Evolutionary conservation across 371 early-diverging fungal genomes (phyloP).

Genomic region (Rhizopus sp.): DNA sequence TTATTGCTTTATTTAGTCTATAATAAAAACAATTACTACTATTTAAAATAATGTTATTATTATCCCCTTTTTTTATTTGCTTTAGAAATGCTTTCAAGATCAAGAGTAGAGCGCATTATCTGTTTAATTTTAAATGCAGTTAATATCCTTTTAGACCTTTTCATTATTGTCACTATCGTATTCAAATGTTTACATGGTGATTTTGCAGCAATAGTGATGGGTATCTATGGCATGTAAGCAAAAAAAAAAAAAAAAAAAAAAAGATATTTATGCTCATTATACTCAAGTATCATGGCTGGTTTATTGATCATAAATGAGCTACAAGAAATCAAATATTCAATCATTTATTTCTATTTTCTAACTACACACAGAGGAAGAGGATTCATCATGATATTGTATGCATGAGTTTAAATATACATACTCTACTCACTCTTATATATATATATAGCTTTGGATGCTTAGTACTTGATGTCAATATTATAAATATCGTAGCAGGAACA

Average conservation of each 20-base stretch:
- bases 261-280: background rate
- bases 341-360: slow-evolving; percentile 35
- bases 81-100: slow-evolving; percentile 37
- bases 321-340: slow-evolving; percentile 25
- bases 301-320: slow-evolving; percentile 39
- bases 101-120: slow-evolving; percentile 44
- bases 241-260: background rate
- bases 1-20: background rate
- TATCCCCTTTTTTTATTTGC: slow-evolving; percentile 5
- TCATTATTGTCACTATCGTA: slow-evolving; percentile 35
- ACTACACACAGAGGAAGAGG: slow-evolving; percentile 42
- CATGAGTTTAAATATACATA: background rate
- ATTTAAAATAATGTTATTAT: background rate
- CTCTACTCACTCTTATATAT: background rate
- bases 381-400: slow-evolving; percentile 46
- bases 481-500: slow-evolving; percentile 44
- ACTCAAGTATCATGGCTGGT: slow-evolving; percentile 32
- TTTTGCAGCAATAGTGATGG: slow-evolving; percentile 42
- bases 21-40: background rate
- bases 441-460: slow-evolving; percentile 47
- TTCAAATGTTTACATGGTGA: slow-evolving; percentile 35
- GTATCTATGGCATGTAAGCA: slow-evolving; percentile 48
- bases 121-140: slow-evolving; percentile 39
- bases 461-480: slow-evolving; percentile 28
- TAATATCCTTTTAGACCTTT: slow-evolving; percentile 37